Conservation (phyloP, 176 grass and related monocot genomes). For the barley (Hordeum vulgare) region MorexV3_pseudomolecules_assembly NC_058524.1:62028244-62028743, state of each 20-base stretch:
- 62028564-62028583: neutral
- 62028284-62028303: too few species aligned
- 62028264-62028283: too few species aligned
- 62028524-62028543: slow-evolving; percentile 27
- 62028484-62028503: neutral
- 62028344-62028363: slow-evolving; percentile 60
- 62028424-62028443: too few species aligned
- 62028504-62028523: slow-evolving; percentile 39
- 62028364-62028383: slow-evolving; percentile 39
- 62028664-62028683: too few species aligned
- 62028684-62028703: too few species aligned
- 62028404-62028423: too few species aligned
- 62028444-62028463: too few species aligned
- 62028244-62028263: neutral
- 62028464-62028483: neutral
- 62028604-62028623: neutral
- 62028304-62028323: too few species aligned
- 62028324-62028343: slow-evolving; percentile 59
- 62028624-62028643: neutral
- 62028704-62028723: too few species aligned
- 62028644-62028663: neutral
- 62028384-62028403: neutral
- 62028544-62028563: neutral
- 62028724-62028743: too few species aligned
- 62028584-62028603: neutral